Base-by-base conservation (phyloP, 768 basidiomycete genomes). In the Fistulinella prunicolor region DNA sequence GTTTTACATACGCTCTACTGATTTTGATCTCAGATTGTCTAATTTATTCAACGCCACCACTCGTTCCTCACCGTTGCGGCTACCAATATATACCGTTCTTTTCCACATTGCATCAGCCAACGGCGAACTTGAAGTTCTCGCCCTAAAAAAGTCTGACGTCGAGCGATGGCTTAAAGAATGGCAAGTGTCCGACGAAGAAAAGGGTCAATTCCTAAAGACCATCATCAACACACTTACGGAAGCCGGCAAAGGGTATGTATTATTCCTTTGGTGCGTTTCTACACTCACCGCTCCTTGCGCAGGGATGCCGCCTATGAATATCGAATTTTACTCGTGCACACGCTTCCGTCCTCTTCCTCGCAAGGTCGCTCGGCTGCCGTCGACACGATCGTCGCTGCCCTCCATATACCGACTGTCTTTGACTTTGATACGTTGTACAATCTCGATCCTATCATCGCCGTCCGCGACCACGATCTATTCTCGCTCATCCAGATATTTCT, bases 361-460 rank as follows among this genome's bases (percentile, higher is more conserved):
- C 64, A 70, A 9, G 73, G 80, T 16, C 70, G 77, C 48, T 41
- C 70, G 4, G 83, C 80, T 38, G 84, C 85, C 9, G 55, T 83
- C 21, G 76, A 83, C 28, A 68, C 78, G 29, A 82, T 91, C 51
- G 76, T 80, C 6, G 71, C 78, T 7, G 83, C 86, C 17, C 73
- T 92, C 26, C 78, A 81, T 28, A 71, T 83, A 30, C 82, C 86
- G 3, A 69, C 70, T 13, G 64, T 87, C 48, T 89, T 93, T 66
- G 84, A 94, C 68, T 88, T 93, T 59, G 89, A 94, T 64, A 65
- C 82, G 7, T 69, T 91, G 23, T 83, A 91, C 74, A 85, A 83
- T 51, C 73, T 94, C 34, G 83, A 90, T 45, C 79, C 82, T 1
- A 77, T 90, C 29, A 65, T 86, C 35, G 75, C 79, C 12, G 68